Conservation (phyloP, 2,329 filamentous ascomycete genomes). For the Penicillium glabrum region DNA sequence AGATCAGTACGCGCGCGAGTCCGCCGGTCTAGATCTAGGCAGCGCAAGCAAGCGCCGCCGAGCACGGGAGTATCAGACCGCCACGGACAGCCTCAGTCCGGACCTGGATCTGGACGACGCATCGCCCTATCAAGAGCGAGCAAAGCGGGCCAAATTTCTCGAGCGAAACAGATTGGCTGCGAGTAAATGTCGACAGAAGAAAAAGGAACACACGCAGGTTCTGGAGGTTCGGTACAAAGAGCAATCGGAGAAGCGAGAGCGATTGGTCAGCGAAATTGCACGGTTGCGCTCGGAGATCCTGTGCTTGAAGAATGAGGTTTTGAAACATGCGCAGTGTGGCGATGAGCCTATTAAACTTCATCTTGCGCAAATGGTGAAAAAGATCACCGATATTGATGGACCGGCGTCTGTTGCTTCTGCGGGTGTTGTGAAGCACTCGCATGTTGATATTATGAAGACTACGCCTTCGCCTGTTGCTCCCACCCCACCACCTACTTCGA, state of each 20-base stretch:
- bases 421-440: neutral
- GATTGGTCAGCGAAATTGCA: conserved; percentile 34
- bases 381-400: conserved; percentile 31
- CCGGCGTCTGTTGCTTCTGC: neutral
- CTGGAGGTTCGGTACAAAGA: conserved; percentile 47
- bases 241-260: conserved; percentile 34
- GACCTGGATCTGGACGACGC: conserved; percentile 25
- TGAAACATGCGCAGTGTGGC: conserved; percentile 40
- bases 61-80: conserved; percentile 14
- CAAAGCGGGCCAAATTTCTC: conserved; percentile 52
- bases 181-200: conserved; percentile 63
- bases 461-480: conserved; percentile 12
- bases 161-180: conserved; percentile 61
- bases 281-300: conserved; percentile 39
- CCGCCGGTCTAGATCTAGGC: conserved; percentile 19
- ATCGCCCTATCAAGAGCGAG: conserved; percentile 29
- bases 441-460: conserved; percentile 10
- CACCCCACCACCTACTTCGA: conserved; percentile 6
- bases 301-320: conserved; percentile 40
- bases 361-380: conserved; percentile 39
- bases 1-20: conserved; percentile 22
- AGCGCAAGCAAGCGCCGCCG: conserved; percentile 17
- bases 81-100: conserved; percentile 22
- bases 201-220: conserved; percentile 57
- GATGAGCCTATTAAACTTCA: conserved; percentile 39